Percentiles rank a stretch among this genome's conserved stretches.
These are phyloP conservation scores for Tulasnella sp. DNA, from an alignment of 768 basidiomycete genomes.

Conservation along the genomic window DNA sequence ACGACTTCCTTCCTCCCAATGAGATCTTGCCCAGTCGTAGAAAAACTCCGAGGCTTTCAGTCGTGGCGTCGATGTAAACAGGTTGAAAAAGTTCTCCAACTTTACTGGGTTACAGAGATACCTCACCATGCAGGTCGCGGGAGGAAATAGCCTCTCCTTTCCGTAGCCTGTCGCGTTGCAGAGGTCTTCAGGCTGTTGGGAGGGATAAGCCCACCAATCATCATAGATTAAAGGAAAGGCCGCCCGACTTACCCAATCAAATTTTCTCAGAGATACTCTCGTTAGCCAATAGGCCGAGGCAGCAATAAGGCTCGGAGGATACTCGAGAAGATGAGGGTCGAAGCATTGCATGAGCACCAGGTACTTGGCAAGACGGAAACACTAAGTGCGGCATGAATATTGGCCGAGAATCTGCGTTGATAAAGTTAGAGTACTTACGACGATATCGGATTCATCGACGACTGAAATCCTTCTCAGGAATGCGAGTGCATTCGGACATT, in stretches of 20 bases:
- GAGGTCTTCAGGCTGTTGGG: not conserved
- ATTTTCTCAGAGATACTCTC: not conserved
- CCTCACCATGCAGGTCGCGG: not conserved
- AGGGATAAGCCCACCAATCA: not conserved
- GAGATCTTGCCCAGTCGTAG: not conserved
- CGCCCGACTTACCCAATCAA: not conserved
- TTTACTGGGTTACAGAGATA: not conserved
- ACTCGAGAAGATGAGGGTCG: not conserved
- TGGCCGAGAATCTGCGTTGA: not conserved
- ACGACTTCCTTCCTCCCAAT: conserved; percentile 8
- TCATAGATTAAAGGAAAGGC: not conserved
- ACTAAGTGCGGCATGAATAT: not conserved
- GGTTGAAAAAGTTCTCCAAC: not conserved
- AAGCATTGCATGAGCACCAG: not conserved
- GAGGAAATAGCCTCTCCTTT: not conserved
- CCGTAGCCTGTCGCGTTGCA: not conserved
- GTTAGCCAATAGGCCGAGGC: not conserved
- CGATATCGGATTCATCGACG: not conserved
- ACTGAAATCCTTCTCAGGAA: not conserved
- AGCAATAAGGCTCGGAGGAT: not conserved
- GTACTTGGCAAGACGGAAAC: not conserved
- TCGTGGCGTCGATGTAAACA: not conserved
- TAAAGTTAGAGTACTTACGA: not conserved
- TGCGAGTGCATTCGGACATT: not conserved
- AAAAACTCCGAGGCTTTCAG: not conserved